phyloP scores from a whole-genome alignment of 73 alveolate genomes.

The Tetrahymena thermophila region DNA sequence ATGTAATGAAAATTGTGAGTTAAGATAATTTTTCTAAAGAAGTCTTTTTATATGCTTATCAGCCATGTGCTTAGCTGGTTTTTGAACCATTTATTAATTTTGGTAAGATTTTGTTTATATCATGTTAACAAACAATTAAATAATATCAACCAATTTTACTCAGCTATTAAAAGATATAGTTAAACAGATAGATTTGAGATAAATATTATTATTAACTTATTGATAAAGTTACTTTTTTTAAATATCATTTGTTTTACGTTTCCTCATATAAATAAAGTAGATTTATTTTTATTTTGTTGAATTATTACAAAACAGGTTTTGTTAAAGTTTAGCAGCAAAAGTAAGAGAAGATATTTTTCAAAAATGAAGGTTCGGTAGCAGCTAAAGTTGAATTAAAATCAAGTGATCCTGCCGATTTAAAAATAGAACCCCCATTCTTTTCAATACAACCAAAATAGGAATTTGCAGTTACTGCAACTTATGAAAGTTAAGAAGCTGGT shows the following conservation, averaged over 20 bases:
- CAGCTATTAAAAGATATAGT: too few species aligned
- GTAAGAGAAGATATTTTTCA: slow-evolving; percentile 75
- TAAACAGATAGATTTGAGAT: too few species aligned
- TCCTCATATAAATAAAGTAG: background rate
- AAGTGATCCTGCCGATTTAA: slow-evolving; percentile 77
- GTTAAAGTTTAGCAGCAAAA: slow-evolving; percentile 82
- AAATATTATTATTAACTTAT: too few species aligned
- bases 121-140: too few species aligned
- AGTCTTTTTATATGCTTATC: slow-evolving; percentile 83
- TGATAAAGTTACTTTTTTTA: background rate
- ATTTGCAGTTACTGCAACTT: slow-evolving; percentile 65
- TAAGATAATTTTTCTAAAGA: slow-evolving; percentile 79
- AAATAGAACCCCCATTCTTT: slow-evolving; percentile 78
- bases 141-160: too few species aligned
- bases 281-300: background rate
- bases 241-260: background rate
- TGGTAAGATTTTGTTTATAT: background rate
- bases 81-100: slow-evolving; percentile 95
- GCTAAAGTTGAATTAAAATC: slow-evolving; percentile 79
- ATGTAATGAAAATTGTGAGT: slow-evolving; percentile 77
- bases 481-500: slow-evolving; percentile 92
- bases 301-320: slow-evolving; percentile 43
- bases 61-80: slow-evolving; percentile 93
- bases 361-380: slow-evolving; percentile 92
- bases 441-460: slow-evolving; percentile 78